Conservation (phyloP, 169 alveolate genomes). For the Eimeria tenella region DNA sequence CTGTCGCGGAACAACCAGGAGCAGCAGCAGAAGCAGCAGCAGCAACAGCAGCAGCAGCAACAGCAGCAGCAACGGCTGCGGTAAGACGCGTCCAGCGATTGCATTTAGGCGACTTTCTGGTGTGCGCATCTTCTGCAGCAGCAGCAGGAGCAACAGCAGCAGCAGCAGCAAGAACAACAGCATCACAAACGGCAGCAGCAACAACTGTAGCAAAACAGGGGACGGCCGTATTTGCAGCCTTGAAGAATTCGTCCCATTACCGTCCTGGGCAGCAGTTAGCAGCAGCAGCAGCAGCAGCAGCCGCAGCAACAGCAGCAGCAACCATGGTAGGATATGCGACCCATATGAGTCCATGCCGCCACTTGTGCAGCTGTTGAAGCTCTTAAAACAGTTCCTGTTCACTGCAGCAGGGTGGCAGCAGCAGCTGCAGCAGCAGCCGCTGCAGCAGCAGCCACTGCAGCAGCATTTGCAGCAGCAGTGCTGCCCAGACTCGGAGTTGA, state of each 20-base stretch:
- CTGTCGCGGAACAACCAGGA: not conserved
- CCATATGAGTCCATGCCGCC: not conserved
- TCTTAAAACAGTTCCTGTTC: not conserved
- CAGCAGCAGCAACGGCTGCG: not conserved
- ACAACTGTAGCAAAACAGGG: not conserved
- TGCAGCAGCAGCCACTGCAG: conserved; percentile 17
- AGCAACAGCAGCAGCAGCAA: not conserved
- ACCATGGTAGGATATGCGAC: not conserved
- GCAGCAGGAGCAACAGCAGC: conserved; percentile 20
- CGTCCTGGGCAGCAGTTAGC: conserved; percentile 2
- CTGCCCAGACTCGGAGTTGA: not conserved
- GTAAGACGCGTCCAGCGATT: not conserved
- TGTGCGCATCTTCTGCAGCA: not conserved
- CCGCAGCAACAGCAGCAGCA: not conserved
- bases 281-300: conserved; percentile 29
- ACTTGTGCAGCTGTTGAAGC: conserved; percentile 7
- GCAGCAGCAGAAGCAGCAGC: not conserved
- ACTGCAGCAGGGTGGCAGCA: conserved; percentile 9
- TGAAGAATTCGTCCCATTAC: not conserved
- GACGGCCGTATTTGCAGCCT: not conserved
- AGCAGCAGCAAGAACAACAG: not conserved
- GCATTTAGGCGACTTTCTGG: conserved; percentile 16
- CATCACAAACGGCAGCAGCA: conserved; percentile 6
- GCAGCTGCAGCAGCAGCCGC: conserved; percentile 14
- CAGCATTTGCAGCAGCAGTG: not conserved